Evolutionary conservation across 2,329 filamentous ascomycete genomes (phyloP).

Genomic region (Blastomyces percursus): DNA sequence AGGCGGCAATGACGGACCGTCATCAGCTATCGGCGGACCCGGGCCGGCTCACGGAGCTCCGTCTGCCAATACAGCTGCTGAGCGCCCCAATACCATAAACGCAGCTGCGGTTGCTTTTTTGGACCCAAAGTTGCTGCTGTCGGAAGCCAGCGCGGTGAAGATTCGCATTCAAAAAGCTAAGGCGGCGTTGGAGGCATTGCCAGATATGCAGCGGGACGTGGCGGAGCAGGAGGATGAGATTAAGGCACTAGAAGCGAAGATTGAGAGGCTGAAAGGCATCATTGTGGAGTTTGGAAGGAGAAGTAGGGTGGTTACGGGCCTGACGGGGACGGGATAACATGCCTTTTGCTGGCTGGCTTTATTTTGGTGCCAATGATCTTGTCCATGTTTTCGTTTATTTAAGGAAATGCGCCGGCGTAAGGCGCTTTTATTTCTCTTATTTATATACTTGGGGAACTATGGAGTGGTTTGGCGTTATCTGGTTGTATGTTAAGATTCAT

Average conservation of each 20-base stretch:
- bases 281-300: slow-evolving; percentile 33
- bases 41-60: slow-evolving; percentile 1
- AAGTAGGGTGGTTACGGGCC: slow-evolving; percentile 7
- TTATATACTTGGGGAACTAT: neutral
- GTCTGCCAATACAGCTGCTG: slow-evolving; percentile 12
- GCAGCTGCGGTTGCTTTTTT: slow-evolving; percentile 29
- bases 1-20: slow-evolving; percentile 17
- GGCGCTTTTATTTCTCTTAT: neutral
- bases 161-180: slow-evolving; percentile 73
- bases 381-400: neutral
- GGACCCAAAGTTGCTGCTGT: slow-evolving; percentile 64
- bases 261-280: slow-evolving; percentile 30
- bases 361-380: neutral
- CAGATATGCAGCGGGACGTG: slow-evolving; percentile 35
- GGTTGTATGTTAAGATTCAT: neutral
- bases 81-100: slow-evolving; percentile 17
- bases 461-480: neutral
- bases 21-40: slow-evolving; percentile 16
- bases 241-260: slow-evolving; percentile 29
- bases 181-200: slow-evolving; percentile 33
- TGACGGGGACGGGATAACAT: neutral
- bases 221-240: slow-evolving; percentile 38
- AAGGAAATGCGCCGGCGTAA: neutral
- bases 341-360: neutral
- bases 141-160: slow-evolving; percentile 67